Conservation (phyloP, 177 flowering plant genomes). For the Vitis hybrid region DNA sequence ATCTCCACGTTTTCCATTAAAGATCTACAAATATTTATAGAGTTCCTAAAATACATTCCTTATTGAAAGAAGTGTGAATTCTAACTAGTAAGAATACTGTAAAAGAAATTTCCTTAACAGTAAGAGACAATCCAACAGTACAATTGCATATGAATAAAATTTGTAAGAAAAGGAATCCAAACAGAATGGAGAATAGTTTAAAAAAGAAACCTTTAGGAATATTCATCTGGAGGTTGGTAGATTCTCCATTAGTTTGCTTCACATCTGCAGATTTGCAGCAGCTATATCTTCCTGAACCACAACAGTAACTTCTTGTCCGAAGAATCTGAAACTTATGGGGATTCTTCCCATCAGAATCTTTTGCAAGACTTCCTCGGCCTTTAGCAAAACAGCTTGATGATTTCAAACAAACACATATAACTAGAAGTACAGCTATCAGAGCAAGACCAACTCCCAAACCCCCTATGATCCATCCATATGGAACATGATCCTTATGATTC, state of each 20-base stretch:
- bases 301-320: conserved; percentile 71
- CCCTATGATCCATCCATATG: conserved; percentile 84
- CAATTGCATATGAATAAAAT: neutral
- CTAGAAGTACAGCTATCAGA: conserved; percentile 41
- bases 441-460: conserved; percentile 53
- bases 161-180: neutral
- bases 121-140: neutral
- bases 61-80: too few relatives aligned
- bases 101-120: too few relatives aligned
- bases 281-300: conserved; percentile 67
- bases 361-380: conserved; percentile 32
- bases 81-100: too few relatives aligned
- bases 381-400: conserved; percentile 43
- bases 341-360: conserved; percentile 48
- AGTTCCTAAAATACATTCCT: too few relatives aligned
- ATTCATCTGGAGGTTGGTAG: conserved; percentile 46
- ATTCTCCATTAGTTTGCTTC: conserved; percentile 53
- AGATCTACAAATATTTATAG: too few relatives aligned
- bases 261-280: conserved; percentile 52
- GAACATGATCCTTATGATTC: conserved; percentile 49
- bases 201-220: conserved; percentile 64
- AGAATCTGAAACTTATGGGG: conserved; percentile 80
- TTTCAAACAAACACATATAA: conserved; percentile 46
- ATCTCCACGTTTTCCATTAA: too few relatives aligned
- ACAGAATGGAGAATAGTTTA: neutral